Evolutionary conservation across 1,284 basidiomycete genomes (phyloP).

Genomic region (Coniferiporia sulphurascens): DNA sequence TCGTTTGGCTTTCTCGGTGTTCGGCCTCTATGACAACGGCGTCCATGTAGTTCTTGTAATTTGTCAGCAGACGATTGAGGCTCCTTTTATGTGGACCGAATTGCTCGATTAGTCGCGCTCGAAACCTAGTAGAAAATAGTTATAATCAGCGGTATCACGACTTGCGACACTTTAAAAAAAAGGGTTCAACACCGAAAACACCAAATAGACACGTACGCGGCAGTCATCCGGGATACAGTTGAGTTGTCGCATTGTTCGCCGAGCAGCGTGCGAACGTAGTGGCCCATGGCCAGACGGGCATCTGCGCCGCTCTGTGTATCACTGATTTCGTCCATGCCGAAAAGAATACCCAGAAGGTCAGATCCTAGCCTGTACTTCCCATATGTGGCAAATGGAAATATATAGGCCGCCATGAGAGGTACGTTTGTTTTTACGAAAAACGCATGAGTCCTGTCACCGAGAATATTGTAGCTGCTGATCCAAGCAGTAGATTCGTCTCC

Average conservation of each 20-base stretch:
- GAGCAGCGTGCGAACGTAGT: constrained; percentile 49
- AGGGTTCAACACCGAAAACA: not conserved
- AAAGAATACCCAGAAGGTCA: constrained; percentile 22
- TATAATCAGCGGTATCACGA: not conserved
- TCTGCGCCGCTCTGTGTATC: constrained; percentile 57
- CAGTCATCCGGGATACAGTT: constrained; percentile 27
- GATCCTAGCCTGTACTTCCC: constrained; percentile 42
- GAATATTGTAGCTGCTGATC: constrained; percentile 54
- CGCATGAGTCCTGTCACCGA: constrained; percentile 53
- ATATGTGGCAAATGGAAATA: constrained; percentile 52
- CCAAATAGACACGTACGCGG: constrained; percentile 1
- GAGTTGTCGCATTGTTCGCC: constrained; percentile 49
- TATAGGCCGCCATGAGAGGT: constrained; percentile 57
- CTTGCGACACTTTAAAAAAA: no score
- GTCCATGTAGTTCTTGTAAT: constrained; percentile 1
- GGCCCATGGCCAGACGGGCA: constrained; percentile 41
- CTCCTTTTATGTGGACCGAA: not conserved
- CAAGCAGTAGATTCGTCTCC: constrained; percentile 47
- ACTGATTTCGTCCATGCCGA: constrained; percentile 65
- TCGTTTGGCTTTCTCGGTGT: not conserved
- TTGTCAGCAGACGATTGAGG: constrained; percentile 4
- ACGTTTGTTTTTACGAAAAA: constrained; percentile 56
- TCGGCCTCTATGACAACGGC: not conserved
- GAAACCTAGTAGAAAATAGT: constrained; percentile 1
- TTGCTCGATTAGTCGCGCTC: not conserved